These are phyloP conservation scores for Lojkania enalia DNA, from an alignment of 2,329 filamentous ascomycete species.

Conservation along the genomic window DNA sequence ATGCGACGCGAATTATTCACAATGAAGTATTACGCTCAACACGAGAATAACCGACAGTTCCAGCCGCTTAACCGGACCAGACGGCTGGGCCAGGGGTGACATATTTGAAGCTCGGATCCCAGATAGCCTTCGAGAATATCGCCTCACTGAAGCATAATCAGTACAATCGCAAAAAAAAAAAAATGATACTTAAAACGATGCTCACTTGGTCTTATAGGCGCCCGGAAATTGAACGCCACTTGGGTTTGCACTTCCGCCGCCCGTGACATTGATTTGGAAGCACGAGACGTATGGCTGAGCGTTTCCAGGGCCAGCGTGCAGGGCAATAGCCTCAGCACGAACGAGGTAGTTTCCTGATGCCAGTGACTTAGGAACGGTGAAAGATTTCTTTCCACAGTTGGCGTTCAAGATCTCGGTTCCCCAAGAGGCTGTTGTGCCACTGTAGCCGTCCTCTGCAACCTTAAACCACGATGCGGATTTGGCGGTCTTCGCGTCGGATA, in stretches of 20 bases:
- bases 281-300: slow-evolving; percentile 42
- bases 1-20: no score
- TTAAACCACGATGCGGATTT: slow-evolving; percentile 41
- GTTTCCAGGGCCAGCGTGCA: slow-evolving; percentile 37
- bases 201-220: slow-evolving; percentile 35
- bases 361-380: slow-evolving; percentile 40
- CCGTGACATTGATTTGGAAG: slow-evolving; percentile 45
- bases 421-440: slow-evolving; percentile 40
- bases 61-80: slow-evolving; percentile 38
- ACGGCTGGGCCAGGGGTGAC: slow-evolving; percentile 40
- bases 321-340: slow-evolving; percentile 38
- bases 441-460: slow-evolving; percentile 44
- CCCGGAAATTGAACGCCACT: slow-evolving; percentile 41
- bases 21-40: no score
- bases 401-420: slow-evolving; percentile 45
- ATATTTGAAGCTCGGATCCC: slow-evolving; percentile 40
- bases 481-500: slow-evolving; percentile 39
- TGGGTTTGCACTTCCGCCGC: slow-evolving; percentile 38
- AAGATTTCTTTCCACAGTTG: slow-evolving; percentile 43
- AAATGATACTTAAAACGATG: neutral
- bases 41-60: no score
- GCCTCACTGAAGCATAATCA: slow-evolving; percentile 23
- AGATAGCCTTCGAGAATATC: slow-evolving; percentile 41
- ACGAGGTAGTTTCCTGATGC: slow-evolving; percentile 41
- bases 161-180: neutral